Evolutionary conservation across 2,329 filamentous ascomycete genomes (phyloP).

Genomic region (Aspergillus sp.): DNA sequence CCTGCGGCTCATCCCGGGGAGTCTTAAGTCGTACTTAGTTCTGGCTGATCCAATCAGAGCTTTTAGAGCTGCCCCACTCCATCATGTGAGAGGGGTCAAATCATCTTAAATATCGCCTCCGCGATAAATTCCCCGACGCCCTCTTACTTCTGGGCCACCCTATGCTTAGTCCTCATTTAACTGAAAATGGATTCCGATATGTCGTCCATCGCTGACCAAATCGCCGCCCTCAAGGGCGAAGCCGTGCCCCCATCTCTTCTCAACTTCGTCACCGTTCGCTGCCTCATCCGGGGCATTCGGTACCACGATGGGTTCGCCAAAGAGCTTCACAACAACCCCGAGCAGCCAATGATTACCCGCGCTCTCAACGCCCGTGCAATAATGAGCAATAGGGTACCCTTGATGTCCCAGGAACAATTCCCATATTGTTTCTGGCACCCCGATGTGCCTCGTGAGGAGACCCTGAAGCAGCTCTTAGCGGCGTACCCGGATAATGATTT

Average conservation of each 20-base stretch:
- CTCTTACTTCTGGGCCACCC: too few species aligned
- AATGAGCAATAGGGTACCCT: conserved; percentile 1
- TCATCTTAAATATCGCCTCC: too few species aligned
- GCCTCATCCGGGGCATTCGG: conserved; percentile 3
- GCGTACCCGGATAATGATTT: neutral
- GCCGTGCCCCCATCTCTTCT: neutral
- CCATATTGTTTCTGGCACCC: conserved; percentile 2
- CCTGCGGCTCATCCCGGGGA: too few species aligned
- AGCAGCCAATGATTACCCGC: conserved; percentile 2
- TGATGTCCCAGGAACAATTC: neutral
- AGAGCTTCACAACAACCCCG: neutral
- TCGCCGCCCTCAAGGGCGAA: neutral
- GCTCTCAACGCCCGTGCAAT: conserved; percentile 4
- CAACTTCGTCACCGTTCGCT: neutral
- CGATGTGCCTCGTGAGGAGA: neutral
- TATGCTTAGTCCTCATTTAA: too few species aligned
- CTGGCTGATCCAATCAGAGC: too few species aligned
- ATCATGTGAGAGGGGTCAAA: too few species aligned
- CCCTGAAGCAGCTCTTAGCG: neutral
- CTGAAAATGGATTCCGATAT: too few species aligned
- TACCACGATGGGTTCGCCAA: conserved; percentile 7
- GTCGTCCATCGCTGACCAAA: too few species aligned
- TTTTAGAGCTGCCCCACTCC: too few species aligned
- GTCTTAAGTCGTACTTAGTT: too few species aligned
- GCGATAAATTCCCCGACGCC: too few species aligned